These are phyloP conservation scores for Leishmania martiniquensis DNA, from an alignment of 208 protist genomes.

Conservation along the genomic window DNA sequence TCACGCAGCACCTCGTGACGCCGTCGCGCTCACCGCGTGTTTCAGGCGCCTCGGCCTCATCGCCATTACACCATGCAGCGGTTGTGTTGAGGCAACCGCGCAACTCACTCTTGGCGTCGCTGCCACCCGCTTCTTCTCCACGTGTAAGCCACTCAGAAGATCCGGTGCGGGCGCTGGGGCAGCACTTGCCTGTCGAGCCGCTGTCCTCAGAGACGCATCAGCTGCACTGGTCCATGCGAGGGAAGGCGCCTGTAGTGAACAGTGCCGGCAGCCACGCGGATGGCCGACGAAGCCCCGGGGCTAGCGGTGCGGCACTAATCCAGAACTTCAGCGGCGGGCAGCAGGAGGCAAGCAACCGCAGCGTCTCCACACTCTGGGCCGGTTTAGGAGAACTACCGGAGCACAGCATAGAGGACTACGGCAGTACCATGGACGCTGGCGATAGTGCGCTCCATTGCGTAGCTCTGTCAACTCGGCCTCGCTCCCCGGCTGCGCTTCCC, in stretches of 20 bases:
- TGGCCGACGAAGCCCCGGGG: background rate
- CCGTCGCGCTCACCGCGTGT: background rate
- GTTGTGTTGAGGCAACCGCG: background rate
- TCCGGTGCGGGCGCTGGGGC: background rate
- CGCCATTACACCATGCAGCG: background rate
- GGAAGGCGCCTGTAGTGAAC: background rate
- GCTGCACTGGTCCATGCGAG: constrained; percentile 1
- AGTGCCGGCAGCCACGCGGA: background rate
- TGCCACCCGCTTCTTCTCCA: background rate
- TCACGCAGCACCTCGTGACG: constrained; percentile 4
- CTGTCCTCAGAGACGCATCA: background rate
- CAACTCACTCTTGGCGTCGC: background rate
- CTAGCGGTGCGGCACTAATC: background rate
- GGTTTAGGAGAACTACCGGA: background rate
- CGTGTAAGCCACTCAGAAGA: background rate
- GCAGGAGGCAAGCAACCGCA: background rate
- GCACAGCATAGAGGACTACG: background rate
- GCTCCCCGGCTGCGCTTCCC: background rate
- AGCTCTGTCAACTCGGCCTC: background rate
- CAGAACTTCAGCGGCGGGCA: background rate
- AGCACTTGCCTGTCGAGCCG: background rate
- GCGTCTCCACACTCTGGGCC: background rate
- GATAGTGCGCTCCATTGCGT: background rate
- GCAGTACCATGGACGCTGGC: background rate
- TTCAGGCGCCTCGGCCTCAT: background rate